These are phyloP conservation scores for Fonsecaea multimorphosa DNA, from an alignment of 2,329 filamentous ascomycete genomes.

Conservation along the genomic window DNA sequence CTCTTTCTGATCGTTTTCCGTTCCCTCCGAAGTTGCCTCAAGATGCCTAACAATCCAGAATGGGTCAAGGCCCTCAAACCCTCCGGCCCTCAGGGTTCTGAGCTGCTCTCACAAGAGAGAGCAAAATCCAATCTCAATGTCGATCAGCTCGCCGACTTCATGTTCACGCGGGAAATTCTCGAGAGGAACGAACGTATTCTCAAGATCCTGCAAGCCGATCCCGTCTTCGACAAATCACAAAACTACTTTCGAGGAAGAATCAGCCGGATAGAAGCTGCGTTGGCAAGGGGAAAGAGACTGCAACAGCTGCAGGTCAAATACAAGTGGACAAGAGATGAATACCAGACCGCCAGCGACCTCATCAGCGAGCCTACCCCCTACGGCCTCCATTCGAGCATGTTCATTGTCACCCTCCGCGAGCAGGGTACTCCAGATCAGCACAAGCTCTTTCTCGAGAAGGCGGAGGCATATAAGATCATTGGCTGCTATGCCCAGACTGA, in stretches of 20 bases:
- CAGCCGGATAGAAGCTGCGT: slow-evolving; percentile 71
- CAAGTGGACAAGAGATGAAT: slow-evolving; percentile 71
- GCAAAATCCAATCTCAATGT: slow-evolving; percentile 70
- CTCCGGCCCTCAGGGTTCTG: slow-evolving; percentile 69
- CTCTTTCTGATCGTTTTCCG: background rate
- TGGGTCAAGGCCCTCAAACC: slow-evolving; percentile 73
- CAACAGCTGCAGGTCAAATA: slow-evolving; percentile 70
- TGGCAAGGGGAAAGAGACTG: slow-evolving; percentile 73
- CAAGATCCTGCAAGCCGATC: slow-evolving; percentile 68
- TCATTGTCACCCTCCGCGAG: slow-evolving; percentile 71
- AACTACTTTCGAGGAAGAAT: slow-evolving; percentile 76
- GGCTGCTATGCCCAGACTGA: slow-evolving; percentile 84
- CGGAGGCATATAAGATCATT: slow-evolving; percentile 72
- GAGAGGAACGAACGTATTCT: slow-evolving; percentile 67
- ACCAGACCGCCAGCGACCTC: slow-evolving; percentile 68
- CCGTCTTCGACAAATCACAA: slow-evolving; percentile 77
- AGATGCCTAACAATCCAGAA: slow-evolving; percentile 55
- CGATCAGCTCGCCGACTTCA: slow-evolving; percentile 69
- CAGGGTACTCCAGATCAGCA: slow-evolving; percentile 77
- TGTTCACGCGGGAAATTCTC: slow-evolving; percentile 71
- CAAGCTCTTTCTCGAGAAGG: slow-evolving; percentile 72
- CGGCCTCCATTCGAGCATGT: slow-evolving; percentile 74
- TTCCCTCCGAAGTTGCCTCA: background rate
- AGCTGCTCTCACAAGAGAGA: slow-evolving; percentile 72
- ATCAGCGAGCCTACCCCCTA: slow-evolving; percentile 77